Conservation (phyloP, 176 grass and related monocot species). For the Hsuehochloa calcarea region DNA sequence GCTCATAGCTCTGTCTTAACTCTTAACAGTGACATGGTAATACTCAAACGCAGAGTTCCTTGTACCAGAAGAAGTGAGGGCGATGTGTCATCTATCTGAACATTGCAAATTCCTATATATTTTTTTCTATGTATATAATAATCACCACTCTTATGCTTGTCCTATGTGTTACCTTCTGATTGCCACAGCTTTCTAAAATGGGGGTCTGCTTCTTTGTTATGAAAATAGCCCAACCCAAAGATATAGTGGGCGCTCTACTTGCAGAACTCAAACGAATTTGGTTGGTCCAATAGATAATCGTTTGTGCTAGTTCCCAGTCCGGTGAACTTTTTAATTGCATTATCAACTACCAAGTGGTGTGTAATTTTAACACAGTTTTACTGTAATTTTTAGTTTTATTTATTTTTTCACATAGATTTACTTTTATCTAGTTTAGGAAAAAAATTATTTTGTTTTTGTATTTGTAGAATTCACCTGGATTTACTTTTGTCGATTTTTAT, state of each 20-base stretch:
- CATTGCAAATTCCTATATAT: no score
- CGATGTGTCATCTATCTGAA: not conserved
- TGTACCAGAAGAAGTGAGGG: not conserved
- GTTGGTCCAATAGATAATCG: not conserved
- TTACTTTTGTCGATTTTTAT: no score
- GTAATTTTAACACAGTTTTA: no score
- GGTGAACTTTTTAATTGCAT: no score
- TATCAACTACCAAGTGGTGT: no score
- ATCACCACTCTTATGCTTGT: not conserved
- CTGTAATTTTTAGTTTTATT: no score
- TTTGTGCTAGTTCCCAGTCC: no score
- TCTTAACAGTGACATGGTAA: no score
- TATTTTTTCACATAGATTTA: no score
- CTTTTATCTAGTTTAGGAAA: no score
- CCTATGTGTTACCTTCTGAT: not conserved
- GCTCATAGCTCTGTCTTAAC: not conserved
- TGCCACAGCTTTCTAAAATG: not conserved
- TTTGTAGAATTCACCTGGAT: no score
- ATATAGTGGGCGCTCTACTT: not conserved
- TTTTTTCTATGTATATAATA: not conserved
- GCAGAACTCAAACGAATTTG: not conserved
- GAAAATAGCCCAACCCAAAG: not conserved
- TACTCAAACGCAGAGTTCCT: not conserved
- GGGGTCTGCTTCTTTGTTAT: not conserved
- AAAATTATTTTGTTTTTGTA: no score